Evolutionary conservation across 176 grass and related monocot species (phyloP), one percentile per base, ranked within the genome.

Genomic region (Cenchrus americanus): DNA sequence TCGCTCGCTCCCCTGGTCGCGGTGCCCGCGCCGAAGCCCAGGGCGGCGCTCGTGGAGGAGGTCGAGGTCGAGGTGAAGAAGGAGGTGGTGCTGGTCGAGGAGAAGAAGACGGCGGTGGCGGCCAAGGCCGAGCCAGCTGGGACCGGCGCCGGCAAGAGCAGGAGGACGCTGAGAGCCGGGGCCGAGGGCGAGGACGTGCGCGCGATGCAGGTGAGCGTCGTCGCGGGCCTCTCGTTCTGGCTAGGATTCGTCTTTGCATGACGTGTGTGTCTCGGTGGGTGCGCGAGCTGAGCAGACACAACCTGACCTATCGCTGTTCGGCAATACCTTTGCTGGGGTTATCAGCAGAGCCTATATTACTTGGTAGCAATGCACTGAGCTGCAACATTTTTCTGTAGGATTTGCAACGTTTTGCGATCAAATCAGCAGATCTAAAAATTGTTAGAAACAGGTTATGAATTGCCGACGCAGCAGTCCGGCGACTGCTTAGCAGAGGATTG

Each of bases 141-240:
- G 46, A 51, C 57, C 43, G 27, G 74, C 71, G 49, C 27, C 30
- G 15, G 23, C n/a, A 83, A 76, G 73, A 80, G 81, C 57, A 84
- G 69, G 69, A 86, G 78, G 83, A 88, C 53, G 52, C 74, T 98
- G 77, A 88, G 91, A 80, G 44, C 49, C 30, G 93, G 96, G 18
- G 66, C 87, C 4, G 96, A 95, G 87, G 96, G 96, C 43, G 91
- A 96, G 17, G 93, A 98, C 81, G 96, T 96, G 87, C 84, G 85
- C 58, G 87, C 77, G 66, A 87, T 98, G 96, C 96, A 95, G 93
- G 93, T 94, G 55, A 84, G 82, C 78, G 26, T 79, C 53, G 83
- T 79, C 47, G 77, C 12, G 10, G 49, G 74, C 80, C 80, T 88
- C 73, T 90, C 79, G 88, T 93, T 86, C 30, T 71, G 84, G 84